A percentile compares a stretch with the other conserved stretches of the same genome.
Evolutionary conservation across 495 filamentous ascomycete genomes (phyloP).

Genomic region (Annulohypoxylon maeteangense): DNA sequence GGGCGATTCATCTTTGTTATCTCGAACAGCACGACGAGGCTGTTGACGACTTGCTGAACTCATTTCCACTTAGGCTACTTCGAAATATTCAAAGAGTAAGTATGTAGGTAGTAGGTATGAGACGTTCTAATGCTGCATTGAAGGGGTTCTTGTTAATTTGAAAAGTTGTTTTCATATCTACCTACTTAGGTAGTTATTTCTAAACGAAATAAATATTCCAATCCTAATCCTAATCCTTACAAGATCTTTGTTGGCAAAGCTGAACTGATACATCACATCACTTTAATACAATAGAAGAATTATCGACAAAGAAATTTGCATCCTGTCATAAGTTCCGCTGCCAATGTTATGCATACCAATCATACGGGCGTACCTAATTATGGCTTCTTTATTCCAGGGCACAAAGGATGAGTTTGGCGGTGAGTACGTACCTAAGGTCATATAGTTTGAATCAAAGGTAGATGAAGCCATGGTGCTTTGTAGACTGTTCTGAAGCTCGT

Average conservation of each 20-base stretch:
- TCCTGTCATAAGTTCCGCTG: neutral
- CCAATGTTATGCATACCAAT: neutral
- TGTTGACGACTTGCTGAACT: neutral
- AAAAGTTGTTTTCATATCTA: neutral
- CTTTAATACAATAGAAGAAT: neutral
- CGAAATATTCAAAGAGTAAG: neutral
- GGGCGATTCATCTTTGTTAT: neutral
- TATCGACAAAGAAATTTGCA: neutral
- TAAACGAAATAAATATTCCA: neutral
- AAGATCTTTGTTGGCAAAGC: neutral
- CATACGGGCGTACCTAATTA: no score
- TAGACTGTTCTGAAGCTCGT: neutral
- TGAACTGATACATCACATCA: neutral
- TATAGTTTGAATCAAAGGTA: neutral
- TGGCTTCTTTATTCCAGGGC: neutral
- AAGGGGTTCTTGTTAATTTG: neutral
- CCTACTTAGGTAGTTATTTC: no score
- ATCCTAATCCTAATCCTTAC: neutral
- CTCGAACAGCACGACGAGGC: constrained; percentile 11
- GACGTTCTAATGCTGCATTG: no score
- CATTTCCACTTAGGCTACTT: neutral
- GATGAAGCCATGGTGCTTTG: neutral
- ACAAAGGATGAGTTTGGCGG: constrained; percentile 12
- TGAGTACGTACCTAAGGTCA: neutral
- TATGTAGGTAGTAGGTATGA: neutral